Percentiles rank a stretch among this genome's conserved stretches.
These are phyloP conservation scores for Cornus florida DNA, from an alignment of 148 eudicot genomes.

Conservation along the genomic window DNA sequence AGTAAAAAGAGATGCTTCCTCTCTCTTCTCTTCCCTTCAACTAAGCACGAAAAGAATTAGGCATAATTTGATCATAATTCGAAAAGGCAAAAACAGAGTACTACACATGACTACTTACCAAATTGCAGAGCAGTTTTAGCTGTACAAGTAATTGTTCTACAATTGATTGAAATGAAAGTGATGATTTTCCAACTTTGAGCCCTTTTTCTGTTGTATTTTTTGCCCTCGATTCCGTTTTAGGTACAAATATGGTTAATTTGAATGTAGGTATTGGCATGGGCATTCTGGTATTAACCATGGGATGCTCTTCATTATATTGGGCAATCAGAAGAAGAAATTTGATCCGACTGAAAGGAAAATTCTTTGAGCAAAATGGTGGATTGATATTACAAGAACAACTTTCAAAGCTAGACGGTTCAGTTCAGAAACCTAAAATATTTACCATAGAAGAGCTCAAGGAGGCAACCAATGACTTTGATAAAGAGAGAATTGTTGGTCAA, in stretches of 20 bases:
- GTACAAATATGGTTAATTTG: neutral
- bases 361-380: slow-evolving; percentile 23
- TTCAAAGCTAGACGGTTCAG: neutral
- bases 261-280: neutral
- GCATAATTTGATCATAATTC: no score
- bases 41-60: no score
- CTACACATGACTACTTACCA: no score
- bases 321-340: neutral
- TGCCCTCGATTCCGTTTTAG: no score
- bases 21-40: no score
- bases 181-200: no score
- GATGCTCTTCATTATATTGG: neutral
- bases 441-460: slow-evolving; percentile 6
- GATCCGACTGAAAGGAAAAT: neutral
- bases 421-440: neutral
- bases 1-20: no score
- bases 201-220: no score
- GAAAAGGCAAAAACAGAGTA: no score
- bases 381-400: slow-evolving; percentile 11
- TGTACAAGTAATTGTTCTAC: no score
- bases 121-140: no score
- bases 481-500: neutral
- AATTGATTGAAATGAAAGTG: no score
- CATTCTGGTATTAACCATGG: neutral
- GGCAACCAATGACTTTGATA: neutral